Percentiles rank a stretch among this genome's conserved stretches.
Evolutionary conservation across 2,329 filamentous ascomycete genomes (phyloP).

Genomic region (Aspergillus sp.): DNA sequence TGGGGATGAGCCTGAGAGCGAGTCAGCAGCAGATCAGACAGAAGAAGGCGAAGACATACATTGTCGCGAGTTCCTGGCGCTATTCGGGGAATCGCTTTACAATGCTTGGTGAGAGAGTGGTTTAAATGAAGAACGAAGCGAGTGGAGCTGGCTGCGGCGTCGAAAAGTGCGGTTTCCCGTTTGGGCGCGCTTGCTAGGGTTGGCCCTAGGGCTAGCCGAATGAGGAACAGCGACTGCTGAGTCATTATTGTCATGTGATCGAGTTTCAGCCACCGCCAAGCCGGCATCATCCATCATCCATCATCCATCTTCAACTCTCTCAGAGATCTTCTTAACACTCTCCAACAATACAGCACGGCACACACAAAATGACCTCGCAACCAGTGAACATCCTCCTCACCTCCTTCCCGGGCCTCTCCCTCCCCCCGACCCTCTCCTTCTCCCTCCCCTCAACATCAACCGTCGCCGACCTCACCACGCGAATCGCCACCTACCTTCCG

Average conservation of each 20-base stretch:
- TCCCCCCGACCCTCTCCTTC: constrained; percentile 76
- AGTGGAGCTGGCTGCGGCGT: constrained; percentile 23
- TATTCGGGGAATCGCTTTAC: constrained; percentile 46
- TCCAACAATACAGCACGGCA: too few relatives aligned
- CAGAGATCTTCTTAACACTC: too few relatives aligned
- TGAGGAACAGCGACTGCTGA: constrained; percentile 4
- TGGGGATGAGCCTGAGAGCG: constrained; percentile 80
- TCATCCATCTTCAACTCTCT: too few relatives aligned
- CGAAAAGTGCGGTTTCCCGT: constrained; percentile 29
- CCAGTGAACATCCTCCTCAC: constrained; percentile 75
- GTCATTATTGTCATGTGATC: too few relatives aligned
- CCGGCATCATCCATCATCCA: too few relatives aligned
- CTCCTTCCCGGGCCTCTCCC: constrained; percentile 70
- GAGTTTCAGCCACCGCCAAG: too few relatives aligned
- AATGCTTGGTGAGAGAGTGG: constrained; percentile 30
- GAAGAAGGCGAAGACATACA: constrained; percentile 25
- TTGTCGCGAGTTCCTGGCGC: constrained; percentile 47
- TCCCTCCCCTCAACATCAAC: constrained; percentile 57
- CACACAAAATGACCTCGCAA: constrained; percentile 44
- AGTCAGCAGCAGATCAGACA: constrained; percentile 9
- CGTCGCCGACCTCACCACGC: constrained; percentile 56
- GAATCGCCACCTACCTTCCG: constrained; percentile 49
- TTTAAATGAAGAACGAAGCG: constrained; percentile 24
- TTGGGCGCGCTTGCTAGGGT: constrained; percentile 20
- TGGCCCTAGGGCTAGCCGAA: constrained; percentile 17